These are phyloP conservation scores for Teratosphaeriaceae sp. DNA, from an alignment of 2,329 filamentous ascomycete species.

Conservation along the genomic window DNA sequence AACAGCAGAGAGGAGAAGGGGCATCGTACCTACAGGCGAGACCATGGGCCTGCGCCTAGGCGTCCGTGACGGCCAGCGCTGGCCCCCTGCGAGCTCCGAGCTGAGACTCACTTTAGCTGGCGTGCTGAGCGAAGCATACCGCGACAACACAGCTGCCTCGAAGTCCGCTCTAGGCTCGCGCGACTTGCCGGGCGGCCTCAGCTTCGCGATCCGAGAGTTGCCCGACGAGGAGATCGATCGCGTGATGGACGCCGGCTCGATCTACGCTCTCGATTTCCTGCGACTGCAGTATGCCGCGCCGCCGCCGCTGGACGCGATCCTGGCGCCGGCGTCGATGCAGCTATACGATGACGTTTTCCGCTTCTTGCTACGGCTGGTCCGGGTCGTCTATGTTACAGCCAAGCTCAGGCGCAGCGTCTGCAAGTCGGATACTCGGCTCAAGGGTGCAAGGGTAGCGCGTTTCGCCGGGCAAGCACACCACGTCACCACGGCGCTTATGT, in stretches of 20 bases:
- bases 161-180: conserved; percentile 1
- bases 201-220: conserved; percentile 78
- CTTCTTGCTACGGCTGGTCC: conserved; percentile 65
- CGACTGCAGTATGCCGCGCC: conserved; percentile 78
- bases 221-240: conserved; percentile 69
- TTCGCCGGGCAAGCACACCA: conserved; percentile 66
- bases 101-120: conserved; percentile 84
- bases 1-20: conserved; percentile 66
- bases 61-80: conserved; percentile 59
- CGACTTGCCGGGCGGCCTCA: conserved; percentile 39
- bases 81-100: conserved; percentile 93
- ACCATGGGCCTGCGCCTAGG: conserved; percentile 77
- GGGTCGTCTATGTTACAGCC: conserved; percentile 57
- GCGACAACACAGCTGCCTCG: conserved; percentile 18
- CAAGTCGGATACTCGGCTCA: conserved; percentile 3
- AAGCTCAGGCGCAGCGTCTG: conserved; percentile 20
- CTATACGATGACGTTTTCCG: conserved; percentile 86
- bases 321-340: conserved; percentile 62
- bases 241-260: conserved; percentile 73
- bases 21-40: conserved; percentile 61
- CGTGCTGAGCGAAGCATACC: conserved; percentile 69
- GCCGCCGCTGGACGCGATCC: conserved; percentile 61
- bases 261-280: conserved; percentile 90
- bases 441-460: neutral
- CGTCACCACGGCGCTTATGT: conserved; percentile 65